Percentiles rank a stretch among this genome's conserved stretches.
Evolutionary conservation across 225 moss, liverwort and hornwort species (phyloP).

Genomic region (Rhytidiadelphus loreus): DNA sequence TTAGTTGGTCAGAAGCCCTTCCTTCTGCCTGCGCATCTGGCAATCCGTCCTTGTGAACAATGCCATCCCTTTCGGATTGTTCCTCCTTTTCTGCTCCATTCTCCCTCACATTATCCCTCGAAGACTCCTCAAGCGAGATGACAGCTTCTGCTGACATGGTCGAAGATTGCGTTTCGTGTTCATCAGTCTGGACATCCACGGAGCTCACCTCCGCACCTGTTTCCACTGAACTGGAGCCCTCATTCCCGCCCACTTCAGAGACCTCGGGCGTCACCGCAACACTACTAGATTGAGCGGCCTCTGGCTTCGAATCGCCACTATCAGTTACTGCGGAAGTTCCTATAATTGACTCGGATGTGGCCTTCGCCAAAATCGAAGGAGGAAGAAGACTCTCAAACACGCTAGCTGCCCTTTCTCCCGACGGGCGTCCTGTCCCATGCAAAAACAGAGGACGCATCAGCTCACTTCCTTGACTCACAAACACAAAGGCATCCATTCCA

Average conservation of each 20-base stretch:
- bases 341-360: conserved; percentile 20
- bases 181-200: background rate
- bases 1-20: background rate
- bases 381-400: conserved; percentile 44
- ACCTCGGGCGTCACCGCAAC: conserved; percentile 2
- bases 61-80: background rate
- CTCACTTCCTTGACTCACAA: background rate
- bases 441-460: conserved; percentile 1
- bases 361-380: conserved; percentile 28
- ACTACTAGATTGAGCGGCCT: conserved; percentile 12
- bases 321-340: background rate
- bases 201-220: background rate
- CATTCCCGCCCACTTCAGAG: conserved; percentile 3
- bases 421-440: conserved; percentile 17
- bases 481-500: background rate
- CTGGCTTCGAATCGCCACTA: conserved; percentile 1
- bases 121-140: background rate
- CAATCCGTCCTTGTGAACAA: conserved; percentile 1
- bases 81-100: conserved; percentile 12
- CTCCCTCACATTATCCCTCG: background rate
- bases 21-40: background rate
- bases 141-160: background rate
- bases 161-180: conserved; percentile 3
- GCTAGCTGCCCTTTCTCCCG: conserved; percentile 31
- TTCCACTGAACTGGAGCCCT: conserved; percentile 1